These are phyloP conservation scores for Ustilago crameri DNA, from an alignment of 1,284 basidiomycete species.

Conservation along the genomic window DNA sequence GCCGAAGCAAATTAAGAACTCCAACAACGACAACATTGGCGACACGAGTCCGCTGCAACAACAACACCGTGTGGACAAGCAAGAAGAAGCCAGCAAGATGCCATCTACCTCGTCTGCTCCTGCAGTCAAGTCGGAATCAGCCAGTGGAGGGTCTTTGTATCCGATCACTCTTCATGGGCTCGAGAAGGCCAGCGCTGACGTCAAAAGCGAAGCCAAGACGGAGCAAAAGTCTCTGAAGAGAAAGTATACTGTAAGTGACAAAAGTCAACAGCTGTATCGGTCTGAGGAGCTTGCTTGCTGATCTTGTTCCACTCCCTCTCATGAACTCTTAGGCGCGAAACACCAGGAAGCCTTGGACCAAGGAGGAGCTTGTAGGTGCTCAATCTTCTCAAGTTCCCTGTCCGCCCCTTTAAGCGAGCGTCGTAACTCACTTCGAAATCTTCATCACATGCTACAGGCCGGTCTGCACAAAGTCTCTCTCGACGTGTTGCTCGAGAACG, in stretches of 20 bases:
- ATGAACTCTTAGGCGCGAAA: neutral
- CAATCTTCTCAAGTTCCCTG: neutral
- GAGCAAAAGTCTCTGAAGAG: too few relatives aligned
- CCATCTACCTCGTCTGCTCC: too few relatives aligned
- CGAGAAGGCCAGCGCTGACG: too few relatives aligned
- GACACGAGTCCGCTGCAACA: too few relatives aligned
- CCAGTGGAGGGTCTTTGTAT: neutral
- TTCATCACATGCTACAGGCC: slow-evolving; percentile 2
- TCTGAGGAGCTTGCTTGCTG: neutral
- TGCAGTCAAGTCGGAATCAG: neutral
- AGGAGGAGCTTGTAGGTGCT: slow-evolving; percentile 1
- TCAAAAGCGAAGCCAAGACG: neutral
- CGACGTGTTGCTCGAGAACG: slow-evolving; percentile 13
- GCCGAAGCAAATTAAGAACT: neutral
- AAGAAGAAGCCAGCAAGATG: too few relatives aligned
- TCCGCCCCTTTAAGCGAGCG: neutral
- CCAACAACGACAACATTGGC: neutral
- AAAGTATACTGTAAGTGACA: too few relatives aligned
- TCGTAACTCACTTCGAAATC: too few relatives aligned
- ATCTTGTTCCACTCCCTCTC: neutral
- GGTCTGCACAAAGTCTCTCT: slow-evolving; percentile 6
- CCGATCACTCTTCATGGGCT: neutral
- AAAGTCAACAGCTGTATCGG: too few relatives aligned
- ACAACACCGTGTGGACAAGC: too few relatives aligned
- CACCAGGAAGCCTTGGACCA: neutral